These are phyloP conservation scores for Xerocomus brunneocitrinus DNA, from an alignment of 768 basidiomycete species.

Conservation along the genomic window DNA sequence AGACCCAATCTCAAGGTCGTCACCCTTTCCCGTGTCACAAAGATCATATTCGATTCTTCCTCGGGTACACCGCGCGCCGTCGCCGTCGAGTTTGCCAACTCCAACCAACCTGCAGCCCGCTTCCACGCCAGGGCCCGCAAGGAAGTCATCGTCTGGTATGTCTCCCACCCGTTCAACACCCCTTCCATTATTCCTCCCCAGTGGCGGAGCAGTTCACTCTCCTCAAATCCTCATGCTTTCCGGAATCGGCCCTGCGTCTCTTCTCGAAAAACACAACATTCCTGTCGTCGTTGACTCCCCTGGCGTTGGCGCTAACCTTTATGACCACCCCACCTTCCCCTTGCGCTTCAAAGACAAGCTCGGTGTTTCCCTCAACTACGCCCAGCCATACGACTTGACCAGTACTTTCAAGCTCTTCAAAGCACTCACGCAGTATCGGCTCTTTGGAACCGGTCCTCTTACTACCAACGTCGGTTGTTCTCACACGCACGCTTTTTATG, in stretches of 20 bases:
- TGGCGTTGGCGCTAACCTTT: slow-evolving; percentile 68
- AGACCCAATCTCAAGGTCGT: slow-evolving; percentile 64
- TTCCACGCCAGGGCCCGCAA: slow-evolving; percentile 48
- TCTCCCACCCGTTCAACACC: background rate
- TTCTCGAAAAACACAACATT: slow-evolving; percentile 51
- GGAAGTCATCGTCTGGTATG: slow-evolving; percentile 61
- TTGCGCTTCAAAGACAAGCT: slow-evolving; percentile 50
- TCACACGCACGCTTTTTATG: background rate
- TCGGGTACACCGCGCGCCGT: slow-evolving; percentile 42
- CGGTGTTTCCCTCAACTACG: slow-evolving; percentile 38
- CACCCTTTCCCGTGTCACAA: slow-evolving; percentile 52
- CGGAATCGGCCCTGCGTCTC: slow-evolving; percentile 65
- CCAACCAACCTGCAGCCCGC: slow-evolving; percentile 16
- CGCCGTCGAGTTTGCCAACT: slow-evolving; percentile 56
- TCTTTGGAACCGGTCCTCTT: slow-evolving; percentile 46
- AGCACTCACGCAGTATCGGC: slow-evolving; percentile 40
- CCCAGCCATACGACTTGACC: slow-evolving; percentile 25
- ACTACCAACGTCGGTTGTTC: slow-evolving; percentile 44
- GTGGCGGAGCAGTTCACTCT: slow-evolving; percentile 60
- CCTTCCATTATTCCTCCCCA: slow-evolving; percentile 17
- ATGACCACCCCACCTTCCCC: slow-evolving; percentile 61
- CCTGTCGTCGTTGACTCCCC: slow-evolving; percentile 58
- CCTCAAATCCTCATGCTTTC: slow-evolving; percentile 70
- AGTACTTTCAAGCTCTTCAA: slow-evolving; percentile 25
- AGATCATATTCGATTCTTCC: slow-evolving; percentile 48